These are phyloP conservation scores for Apiospora saccharicola DNA, from an alignment of 2,329 filamentous ascomycete species.

Conservation along the genomic window DNA sequence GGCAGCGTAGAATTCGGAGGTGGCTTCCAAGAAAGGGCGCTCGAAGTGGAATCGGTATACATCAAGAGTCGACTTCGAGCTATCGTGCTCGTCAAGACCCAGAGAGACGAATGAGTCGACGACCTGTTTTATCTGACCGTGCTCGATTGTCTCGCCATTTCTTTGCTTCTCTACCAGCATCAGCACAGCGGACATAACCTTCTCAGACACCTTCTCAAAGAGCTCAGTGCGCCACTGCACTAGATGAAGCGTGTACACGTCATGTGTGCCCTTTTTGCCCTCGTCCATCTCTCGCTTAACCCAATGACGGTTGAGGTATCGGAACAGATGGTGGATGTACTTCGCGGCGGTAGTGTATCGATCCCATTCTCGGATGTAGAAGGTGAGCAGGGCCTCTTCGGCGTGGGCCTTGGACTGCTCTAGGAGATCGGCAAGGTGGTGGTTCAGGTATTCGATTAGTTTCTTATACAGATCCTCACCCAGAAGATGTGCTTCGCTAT, in stretches of 20 bases:
- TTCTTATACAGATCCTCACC: conserved; percentile 96
- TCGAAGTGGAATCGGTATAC: conserved; percentile 95
- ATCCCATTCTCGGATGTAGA: conserved; percentile 97
- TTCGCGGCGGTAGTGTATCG: conserved; percentile 95
- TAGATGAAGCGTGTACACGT: conserved; percentile 95
- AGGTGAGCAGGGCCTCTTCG: conserved; percentile 88
- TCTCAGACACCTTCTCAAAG: conserved; percentile 81
- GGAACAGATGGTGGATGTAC: conserved; percentile 96
- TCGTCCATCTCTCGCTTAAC: conserved; percentile 99
- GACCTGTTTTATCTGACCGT: conserved; percentile 94
- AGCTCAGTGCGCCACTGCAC: conserved; percentile 95
- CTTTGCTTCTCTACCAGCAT: conserved; percentile 97
- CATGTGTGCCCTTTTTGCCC: conserved; percentile 97
- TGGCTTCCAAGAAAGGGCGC: conserved; percentile 86
- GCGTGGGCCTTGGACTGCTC: conserved; percentile 78
- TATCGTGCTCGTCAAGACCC: conserved; percentile 91
- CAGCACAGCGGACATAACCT: conserved; percentile 94
- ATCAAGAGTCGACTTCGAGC: conserved; percentile 91
- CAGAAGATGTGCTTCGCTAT: conserved; percentile 78
- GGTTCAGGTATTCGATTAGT: conserved; percentile 82
- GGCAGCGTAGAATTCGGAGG: conserved; percentile 83
- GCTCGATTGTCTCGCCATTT: conserved; percentile 97
- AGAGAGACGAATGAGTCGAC: conserved; percentile 97
- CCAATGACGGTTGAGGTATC: conserved; percentile 97
- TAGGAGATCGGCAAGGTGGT: conserved; percentile 77